Conservation (phyloP, 345 rosid genomes). For the Boechera retrofracta region DNA sequence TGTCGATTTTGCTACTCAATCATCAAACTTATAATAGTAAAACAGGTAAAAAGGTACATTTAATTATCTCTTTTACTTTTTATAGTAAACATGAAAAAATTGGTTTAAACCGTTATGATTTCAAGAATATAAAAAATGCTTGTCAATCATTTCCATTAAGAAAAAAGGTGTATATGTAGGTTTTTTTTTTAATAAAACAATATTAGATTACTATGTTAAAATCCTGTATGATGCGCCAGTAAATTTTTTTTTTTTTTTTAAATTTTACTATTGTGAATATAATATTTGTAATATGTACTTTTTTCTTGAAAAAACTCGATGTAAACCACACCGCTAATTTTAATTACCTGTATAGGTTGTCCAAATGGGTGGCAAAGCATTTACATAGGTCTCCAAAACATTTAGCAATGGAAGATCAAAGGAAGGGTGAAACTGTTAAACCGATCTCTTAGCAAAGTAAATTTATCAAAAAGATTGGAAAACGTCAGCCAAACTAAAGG, state of each 20-base stretch:
- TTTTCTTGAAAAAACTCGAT: too few species aligned
- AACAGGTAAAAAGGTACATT: slow-evolving; percentile 9
- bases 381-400: too few species aligned
- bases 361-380: too few species aligned
- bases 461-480: too few species aligned
- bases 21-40: slow-evolving; percentile 25
- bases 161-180: not conserved
- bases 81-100: not conserved
- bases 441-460: too few species aligned
- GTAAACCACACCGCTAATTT: too few species aligned
- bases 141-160: not conserved
- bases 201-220: not conserved
- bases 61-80: not conserved
- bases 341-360: too few species aligned
- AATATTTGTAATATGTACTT: not conserved
- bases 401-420: too few species aligned
- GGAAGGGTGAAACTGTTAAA: too few species aligned
- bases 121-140: not conserved
- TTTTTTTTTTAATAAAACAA: not conserved
- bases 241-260: not conserved
- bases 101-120: not conserved
- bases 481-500: too few species aligned
- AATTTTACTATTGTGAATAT: not conserved
- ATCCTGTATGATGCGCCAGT: not conserved
- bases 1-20: slow-evolving; percentile 36